phyloP scores from a whole-genome alignment of 176 grass and related monocot species.

The Poa annua region DNA sequence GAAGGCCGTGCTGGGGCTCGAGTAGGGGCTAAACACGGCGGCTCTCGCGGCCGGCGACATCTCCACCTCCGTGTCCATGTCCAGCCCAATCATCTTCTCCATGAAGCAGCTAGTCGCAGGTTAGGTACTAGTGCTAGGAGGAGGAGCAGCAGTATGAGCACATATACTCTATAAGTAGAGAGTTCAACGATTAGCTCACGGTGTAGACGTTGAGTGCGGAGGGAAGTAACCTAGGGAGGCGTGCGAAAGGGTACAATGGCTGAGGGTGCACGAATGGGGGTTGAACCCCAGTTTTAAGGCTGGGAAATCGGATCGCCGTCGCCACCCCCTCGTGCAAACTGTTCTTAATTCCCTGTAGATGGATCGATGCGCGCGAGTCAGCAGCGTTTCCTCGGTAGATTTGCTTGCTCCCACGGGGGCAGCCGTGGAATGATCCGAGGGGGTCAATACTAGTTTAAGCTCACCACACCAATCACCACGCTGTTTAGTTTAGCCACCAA shows the following conservation, averaged over 20 bases:
- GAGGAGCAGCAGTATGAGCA: neutral
- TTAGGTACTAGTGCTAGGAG: neutral
- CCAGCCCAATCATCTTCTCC: slow-evolving; percentile 41
- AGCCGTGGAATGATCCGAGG: slow-evolving; percentile 57
- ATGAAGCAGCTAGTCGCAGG: slow-evolving; percentile 8
- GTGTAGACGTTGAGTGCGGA: slow-evolving; percentile 32
- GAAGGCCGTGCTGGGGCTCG: slow-evolving; percentile 61
- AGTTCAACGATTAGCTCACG: neutral
- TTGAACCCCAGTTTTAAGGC: slow-evolving; percentile 99
- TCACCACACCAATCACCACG: neutral
- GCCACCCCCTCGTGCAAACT: slow-evolving; percentile 45
- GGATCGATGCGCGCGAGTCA: slow-evolving; percentile 21
- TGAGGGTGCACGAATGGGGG: slow-evolving; percentile 84
- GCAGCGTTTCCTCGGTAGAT: slow-evolving; percentile 35
- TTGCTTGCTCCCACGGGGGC: slow-evolving; percentile 38
- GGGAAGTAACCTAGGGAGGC: slow-evolving; percentile 55
- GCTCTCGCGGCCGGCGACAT: slow-evolving; percentile 53
- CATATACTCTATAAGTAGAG: slow-evolving; percentile 21
- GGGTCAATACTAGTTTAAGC: slow-evolving; percentile 51
- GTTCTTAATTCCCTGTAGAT: slow-evolving; percentile 33
- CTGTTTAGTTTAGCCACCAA: slow-evolving; percentile 12
- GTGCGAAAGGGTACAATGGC: slow-evolving; percentile 63
- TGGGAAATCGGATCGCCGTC: slow-evolving; percentile 75
- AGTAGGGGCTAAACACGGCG: slow-evolving; percentile 54
- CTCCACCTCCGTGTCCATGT: slow-evolving; percentile 49